Evolutionary conservation across 805 yeast species (phyloP).

Genomic region (Cyberlindnera americana): DNA sequence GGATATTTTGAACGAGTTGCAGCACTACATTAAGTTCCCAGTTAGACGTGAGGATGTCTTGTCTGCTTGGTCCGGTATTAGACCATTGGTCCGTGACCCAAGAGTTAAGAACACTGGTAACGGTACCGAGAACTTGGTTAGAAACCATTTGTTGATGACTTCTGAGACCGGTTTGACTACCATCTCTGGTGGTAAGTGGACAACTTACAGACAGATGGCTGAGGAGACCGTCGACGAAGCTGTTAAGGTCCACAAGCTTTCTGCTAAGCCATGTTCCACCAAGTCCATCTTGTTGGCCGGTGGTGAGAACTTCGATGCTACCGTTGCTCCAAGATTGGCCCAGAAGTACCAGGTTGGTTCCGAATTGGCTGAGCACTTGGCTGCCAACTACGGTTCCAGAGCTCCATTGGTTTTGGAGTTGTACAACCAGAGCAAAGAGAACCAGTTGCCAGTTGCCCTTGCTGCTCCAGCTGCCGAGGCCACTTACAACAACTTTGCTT

Average conservation of each 20-base stretch:
- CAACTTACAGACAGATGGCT: conserved; percentile 97
- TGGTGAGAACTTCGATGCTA: conserved; percentile 73
- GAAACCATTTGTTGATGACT: conserved; percentile 78
- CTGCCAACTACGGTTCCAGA: conserved; percentile 86
- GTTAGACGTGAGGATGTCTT: conserved; percentile 87
- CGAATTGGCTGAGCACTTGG: conserved; percentile 73
- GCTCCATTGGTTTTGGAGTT: conserved; percentile 71
- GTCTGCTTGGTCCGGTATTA: conserved; percentile 95
- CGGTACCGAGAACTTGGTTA: conserved; percentile 81
- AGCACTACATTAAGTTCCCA: conserved; percentile 84
- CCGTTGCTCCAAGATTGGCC: conserved; percentile 72
- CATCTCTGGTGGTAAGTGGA: conserved; percentile 97
- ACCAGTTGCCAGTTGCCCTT: conserved; percentile 64
- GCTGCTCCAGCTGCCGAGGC: conserved; percentile 37
- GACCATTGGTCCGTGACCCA: conserved; percentile 91
- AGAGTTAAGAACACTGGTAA: conserved; percentile 40
- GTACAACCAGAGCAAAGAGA: conserved; percentile 45
- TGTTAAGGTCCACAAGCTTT: conserved; percentile 45
- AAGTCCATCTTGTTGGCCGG: conserved; percentile 61
- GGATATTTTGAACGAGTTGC: conserved; percentile 82
- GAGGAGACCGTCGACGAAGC: conserved; percentile 84
- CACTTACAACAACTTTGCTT: conserved; percentile 53
- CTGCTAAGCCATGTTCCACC: conserved; percentile 39
- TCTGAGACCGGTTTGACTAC: conserved; percentile 78
- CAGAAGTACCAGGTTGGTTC: conserved; percentile 74